A percentile compares a stretch with the other conserved stretches of the same genome.
Evolutionary conservation across 345 rosid species (phyloP).

Genomic region (Salix udensis): DNA sequence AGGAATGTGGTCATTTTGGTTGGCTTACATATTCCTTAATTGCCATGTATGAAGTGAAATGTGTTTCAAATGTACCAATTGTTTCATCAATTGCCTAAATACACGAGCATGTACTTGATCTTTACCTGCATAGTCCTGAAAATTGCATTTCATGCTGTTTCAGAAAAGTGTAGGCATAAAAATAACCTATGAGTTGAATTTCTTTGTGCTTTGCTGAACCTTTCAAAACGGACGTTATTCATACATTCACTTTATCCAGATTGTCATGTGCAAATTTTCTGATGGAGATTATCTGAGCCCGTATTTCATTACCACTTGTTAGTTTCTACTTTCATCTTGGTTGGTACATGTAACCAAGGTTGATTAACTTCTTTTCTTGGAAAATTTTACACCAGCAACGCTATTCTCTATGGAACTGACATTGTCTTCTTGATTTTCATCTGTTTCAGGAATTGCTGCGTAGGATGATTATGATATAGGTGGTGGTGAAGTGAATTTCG

Average conservation of each 20-base stretch:
- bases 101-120: too few species aligned
- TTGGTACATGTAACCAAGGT: background rate
- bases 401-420: background rate
- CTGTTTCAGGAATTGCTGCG: conserved; percentile 48
- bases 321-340: background rate
- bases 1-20: background rate
- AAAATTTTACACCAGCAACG: background rate
- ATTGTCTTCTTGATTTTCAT: background rate
- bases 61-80: background rate
- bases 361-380: background rate
- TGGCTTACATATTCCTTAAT: background rate
- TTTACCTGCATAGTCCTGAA: too few species aligned
- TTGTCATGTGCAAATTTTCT: background rate
- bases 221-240: too few species aligned
- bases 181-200: too few species aligned
- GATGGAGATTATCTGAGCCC: background rate
- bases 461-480: conserved; percentile 36
- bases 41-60: background rate
- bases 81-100: background rate
- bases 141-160: too few species aligned
- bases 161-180: too few species aligned
- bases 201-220: too few species aligned
- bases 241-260: too few species aligned
- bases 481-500: conserved; percentile 20
- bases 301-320: background rate